Evolutionary conservation across 306 rosid genomes (phyloP).

Genomic region (Sicyos baderoa): DNA sequence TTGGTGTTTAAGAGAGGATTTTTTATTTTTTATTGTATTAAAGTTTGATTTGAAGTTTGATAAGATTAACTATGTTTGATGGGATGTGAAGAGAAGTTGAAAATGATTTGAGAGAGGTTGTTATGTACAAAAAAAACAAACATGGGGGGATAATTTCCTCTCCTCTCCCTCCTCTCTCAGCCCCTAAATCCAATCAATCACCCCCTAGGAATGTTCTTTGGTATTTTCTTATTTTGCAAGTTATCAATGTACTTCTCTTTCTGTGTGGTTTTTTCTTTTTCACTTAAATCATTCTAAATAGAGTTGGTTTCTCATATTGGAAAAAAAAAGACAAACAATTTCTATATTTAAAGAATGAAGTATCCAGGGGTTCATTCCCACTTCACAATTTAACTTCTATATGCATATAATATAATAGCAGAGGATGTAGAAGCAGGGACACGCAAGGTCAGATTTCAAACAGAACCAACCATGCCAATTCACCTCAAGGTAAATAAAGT

Average conservation of each 20-base stretch:
- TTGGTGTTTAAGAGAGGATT: no score
- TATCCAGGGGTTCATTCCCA: slow-evolving; percentile 1
- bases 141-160: no score
- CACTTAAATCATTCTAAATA: neutral
- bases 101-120: no score
- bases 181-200: no score
- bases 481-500: slow-evolving; percentile 61
- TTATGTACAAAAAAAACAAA: no score
- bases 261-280: neutral
- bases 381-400: neutral
- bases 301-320: slow-evolving; percentile 5
- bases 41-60: no score
- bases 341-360: neutral
- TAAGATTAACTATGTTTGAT: no score
- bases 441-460: slow-evolving; percentile 44
- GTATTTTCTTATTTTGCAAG: neutral
- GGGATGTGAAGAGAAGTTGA: no score
- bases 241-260: neutral
- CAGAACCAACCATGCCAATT: slow-evolving; percentile 78
- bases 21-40: no score
- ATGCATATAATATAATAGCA: slow-evolving; percentile 34
- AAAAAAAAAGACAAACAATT: no score
- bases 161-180: no score
- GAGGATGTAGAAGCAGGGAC: slow-evolving; percentile 86
- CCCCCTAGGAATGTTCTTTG: no score